Conservation (phyloP, 169 alveolate species). For the Eimeria praecox region DNA sequence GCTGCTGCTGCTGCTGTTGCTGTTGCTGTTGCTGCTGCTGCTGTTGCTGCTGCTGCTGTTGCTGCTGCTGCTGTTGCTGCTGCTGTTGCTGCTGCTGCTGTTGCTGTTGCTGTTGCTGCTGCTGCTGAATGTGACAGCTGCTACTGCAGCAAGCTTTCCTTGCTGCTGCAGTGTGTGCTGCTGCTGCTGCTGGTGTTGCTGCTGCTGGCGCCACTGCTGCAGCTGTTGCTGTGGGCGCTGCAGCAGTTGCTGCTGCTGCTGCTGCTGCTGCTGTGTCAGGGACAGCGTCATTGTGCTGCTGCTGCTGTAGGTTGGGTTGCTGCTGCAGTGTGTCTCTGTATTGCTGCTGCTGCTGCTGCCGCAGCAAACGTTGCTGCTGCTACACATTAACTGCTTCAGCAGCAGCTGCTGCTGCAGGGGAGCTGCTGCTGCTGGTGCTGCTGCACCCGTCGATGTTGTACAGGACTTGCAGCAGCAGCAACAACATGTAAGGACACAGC, state of each 20-base stretch:
- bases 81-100: neutral
- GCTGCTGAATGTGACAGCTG: no score
- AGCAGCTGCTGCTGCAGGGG: constrained; percentile 3
- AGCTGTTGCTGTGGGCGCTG: neutral
- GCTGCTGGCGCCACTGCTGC: no score
- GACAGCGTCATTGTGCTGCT: no score
- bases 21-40: neutral
- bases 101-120: neutral
- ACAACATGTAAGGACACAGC: neutral
- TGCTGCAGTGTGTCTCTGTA: neutral
- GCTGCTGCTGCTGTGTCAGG: neutral
- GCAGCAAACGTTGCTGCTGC: neutral
- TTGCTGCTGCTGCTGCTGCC: neutral
- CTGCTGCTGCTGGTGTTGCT: neutral
- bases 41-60: constrained; percentile 10
- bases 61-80: neutral
- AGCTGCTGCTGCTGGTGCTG: neutral
- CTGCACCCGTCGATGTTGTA: no score
- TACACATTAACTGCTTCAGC: neutral
- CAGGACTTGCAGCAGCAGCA: neutral
- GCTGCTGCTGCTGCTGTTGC: neutral
- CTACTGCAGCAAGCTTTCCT: neutral
- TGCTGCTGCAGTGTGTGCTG: neutral
- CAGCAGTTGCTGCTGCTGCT: neutral
- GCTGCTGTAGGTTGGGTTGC: neutral